Evolutionary conservation across 2,329 filamentous ascomycete genomes (phyloP).

Genomic region (Westerdykella aurantiaca): DNA sequence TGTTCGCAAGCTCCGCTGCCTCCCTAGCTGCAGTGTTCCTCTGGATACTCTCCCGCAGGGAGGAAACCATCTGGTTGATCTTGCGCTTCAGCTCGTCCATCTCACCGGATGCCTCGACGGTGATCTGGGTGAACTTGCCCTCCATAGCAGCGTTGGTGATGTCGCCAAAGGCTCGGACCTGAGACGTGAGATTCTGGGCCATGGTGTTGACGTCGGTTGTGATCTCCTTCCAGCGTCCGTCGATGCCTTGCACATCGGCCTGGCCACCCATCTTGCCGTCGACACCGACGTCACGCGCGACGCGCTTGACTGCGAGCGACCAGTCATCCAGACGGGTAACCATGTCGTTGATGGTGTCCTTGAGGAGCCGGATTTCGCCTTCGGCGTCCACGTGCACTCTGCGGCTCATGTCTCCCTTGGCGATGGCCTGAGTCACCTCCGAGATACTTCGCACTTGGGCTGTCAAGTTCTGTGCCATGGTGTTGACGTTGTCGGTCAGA

Average conservation of each 20-base stretch:
- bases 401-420: slow-evolving; percentile 90
- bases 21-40: slow-evolving; percentile 93
- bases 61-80: slow-evolving; percentile 99
- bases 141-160: slow-evolving; percentile 98
- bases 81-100: slow-evolving; percentile 99
- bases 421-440: slow-evolving; percentile 89
- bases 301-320: slow-evolving; percentile 90
- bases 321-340: slow-evolving; percentile 91
- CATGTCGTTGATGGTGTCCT: slow-evolving; percentile 99
- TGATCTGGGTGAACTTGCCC: slow-evolving; percentile 94
- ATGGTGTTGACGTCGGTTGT: slow-evolving; percentile 95
- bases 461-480: slow-evolving; percentile 60
- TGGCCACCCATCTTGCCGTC: slow-evolving; percentile 98
- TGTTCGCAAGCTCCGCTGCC: slow-evolving; percentile 92
- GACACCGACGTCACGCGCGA: slow-evolving; percentile 93
- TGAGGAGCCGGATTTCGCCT: slow-evolving; percentile 88
- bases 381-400: slow-evolving; percentile 94
- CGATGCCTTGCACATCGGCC: slow-evolving; percentile 86
- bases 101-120: slow-evolving; percentile 93
- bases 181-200: slow-evolving; percentile 76
- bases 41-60: slow-evolving; percentile 90
- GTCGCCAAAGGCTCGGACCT: slow-evolving; percentile 95
- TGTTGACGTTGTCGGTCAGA: slow-evolving; percentile 62
- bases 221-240: slow-evolving; percentile 96
- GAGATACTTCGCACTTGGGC: slow-evolving; percentile 81